phyloP scores from a whole-genome alignment of 345 rosid genomes.

The Moricandia moricandioides region DNA sequence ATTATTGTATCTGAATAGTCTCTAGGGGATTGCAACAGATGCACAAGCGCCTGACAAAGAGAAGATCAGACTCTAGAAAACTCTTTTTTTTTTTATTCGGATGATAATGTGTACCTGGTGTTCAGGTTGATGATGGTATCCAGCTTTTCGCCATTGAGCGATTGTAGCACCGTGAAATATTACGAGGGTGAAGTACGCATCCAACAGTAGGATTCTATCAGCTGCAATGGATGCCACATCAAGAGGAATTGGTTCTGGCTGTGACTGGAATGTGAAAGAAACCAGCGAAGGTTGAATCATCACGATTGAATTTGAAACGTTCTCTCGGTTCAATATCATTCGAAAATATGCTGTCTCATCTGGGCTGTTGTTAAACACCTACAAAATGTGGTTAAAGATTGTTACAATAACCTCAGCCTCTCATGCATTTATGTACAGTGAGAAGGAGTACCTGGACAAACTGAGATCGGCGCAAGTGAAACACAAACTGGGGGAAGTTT shows the following conservation, averaged over 20 bases:
- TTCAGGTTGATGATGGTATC: slow-evolving; percentile 85
- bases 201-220: slow-evolving; percentile 81
- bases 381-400: slow-evolving; percentile 3
- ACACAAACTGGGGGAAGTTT: slow-evolving; percentile 83
- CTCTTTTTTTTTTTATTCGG: not conserved
- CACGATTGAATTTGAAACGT: slow-evolving; percentile 80
- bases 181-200: slow-evolving; percentile 79
- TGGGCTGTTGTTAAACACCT: slow-evolving; percentile 98
- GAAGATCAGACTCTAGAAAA: not conserved
- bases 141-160: slow-evolving; percentile 96
- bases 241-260: slow-evolving; percentile 79
- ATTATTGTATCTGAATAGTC: slow-evolving; percentile 63
- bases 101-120: slow-evolving; percentile 60
- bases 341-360: slow-evolving; percentile 97
- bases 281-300: slow-evolving; percentile 97
- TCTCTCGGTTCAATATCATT: slow-evolving; percentile 83
- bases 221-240: slow-evolving; percentile 91
- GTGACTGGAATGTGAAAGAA: slow-evolving; percentile 86
- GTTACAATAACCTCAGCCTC: not conserved
- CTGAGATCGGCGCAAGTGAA: slow-evolving; percentile 93
- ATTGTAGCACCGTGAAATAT: slow-evolving; percentile 91
- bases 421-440: not conserved
- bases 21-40: slow-evolving; percentile 70
- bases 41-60: slow-evolving; percentile 65
- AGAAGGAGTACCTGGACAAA: slow-evolving; percentile 77